Conservation (phyloP, 1,139 yeast species). For the Pichia kudriavzevii region DNA sequence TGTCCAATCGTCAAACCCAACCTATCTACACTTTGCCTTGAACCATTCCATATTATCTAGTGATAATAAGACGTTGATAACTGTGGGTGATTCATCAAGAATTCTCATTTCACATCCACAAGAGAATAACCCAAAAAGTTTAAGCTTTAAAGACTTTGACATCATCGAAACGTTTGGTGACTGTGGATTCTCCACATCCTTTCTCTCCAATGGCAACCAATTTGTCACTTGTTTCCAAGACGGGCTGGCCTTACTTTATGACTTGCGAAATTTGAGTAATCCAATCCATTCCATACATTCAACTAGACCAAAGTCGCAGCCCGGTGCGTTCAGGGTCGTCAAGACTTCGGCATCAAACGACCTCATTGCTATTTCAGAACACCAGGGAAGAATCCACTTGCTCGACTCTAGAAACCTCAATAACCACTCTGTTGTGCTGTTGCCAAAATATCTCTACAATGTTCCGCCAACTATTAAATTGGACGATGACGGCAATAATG, state of each 20-base stretch:
- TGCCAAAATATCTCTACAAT: slow-evolving; percentile 31
- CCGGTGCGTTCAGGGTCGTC: slow-evolving; percentile 55
- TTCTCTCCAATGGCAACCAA: slow-evolving; percentile 60
- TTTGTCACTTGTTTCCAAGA: slow-evolving; percentile 82
- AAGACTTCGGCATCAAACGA: slow-evolving; percentile 66
- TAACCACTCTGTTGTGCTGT: slow-evolving; percentile 68
- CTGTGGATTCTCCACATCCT: slow-evolving; percentile 79
- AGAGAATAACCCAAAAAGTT: slow-evolving; percentile 23
- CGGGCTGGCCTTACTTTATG: slow-evolving; percentile 72
- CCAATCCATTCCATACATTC: slow-evolving; percentile 53
- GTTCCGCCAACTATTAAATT: slow-evolving; percentile 9
- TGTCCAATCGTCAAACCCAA: slow-evolving; percentile 20
- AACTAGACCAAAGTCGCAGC: slow-evolving; percentile 43
- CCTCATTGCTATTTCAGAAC: slow-evolving; percentile 69
- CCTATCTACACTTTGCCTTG: slow-evolving; percentile 42
- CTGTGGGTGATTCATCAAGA: slow-evolving; percentile 53
- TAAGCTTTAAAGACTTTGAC: slow-evolving; percentile 13
- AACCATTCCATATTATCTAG: slow-evolving; percentile 58
- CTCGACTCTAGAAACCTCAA: slow-evolving; percentile 66
- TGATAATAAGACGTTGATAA: slow-evolving; percentile 45
- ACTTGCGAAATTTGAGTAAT: slow-evolving; percentile 49
- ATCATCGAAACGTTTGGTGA: slow-evolving; percentile 55
- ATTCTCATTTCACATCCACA: slow-evolving; percentile 44
- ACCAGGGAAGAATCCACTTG: slow-evolving; percentile 78
- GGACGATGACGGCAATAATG: slow-evolving; percentile 1